phyloP scores from a whole-genome alignment of 306 rosid genomes.

The Rosa chinensis region DNA sequence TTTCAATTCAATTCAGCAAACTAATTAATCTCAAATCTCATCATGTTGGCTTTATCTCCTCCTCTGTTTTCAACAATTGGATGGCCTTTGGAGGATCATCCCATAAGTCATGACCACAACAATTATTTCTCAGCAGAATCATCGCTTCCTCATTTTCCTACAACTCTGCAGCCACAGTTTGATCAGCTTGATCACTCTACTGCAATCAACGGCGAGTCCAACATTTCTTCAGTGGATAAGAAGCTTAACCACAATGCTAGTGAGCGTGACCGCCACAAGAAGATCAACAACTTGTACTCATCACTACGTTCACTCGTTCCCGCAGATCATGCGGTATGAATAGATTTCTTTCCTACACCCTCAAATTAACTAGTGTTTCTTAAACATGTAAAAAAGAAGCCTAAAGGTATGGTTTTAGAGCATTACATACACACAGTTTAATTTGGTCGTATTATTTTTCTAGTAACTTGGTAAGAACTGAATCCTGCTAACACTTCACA shows the following conservation, averaged over 20 bases:
- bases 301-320: slow-evolving; percentile 79
- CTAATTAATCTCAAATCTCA: background rate
- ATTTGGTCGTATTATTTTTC: no score
- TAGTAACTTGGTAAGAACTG: background rate
- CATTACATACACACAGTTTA: no score
- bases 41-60: slow-evolving; percentile 35
- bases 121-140: slow-evolving; percentile 22
- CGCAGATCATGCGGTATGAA: slow-evolving; percentile 46
- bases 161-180: background rate
- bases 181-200: slow-evolving; percentile 8
- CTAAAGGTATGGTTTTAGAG: no score
- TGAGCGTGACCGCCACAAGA: slow-evolving; percentile 85
- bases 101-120: background rate
- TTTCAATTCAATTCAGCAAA: background rate
- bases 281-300: slow-evolving; percentile 57
- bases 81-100: slow-evolving; percentile 30
- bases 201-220: background rate
- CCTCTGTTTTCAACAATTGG: slow-evolving; percentile 27
- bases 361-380: background rate
- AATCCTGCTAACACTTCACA: background rate
- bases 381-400: no score
- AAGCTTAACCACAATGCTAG: slow-evolving; percentile 83
- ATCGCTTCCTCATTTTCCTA: slow-evolving; percentile 3
- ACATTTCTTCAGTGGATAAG: slow-evolving; percentile 30
- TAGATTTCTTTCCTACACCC: background rate